Base-by-base conservation (phyloP, 257 asterid species). In the Ilex aquifolium region DNA sequence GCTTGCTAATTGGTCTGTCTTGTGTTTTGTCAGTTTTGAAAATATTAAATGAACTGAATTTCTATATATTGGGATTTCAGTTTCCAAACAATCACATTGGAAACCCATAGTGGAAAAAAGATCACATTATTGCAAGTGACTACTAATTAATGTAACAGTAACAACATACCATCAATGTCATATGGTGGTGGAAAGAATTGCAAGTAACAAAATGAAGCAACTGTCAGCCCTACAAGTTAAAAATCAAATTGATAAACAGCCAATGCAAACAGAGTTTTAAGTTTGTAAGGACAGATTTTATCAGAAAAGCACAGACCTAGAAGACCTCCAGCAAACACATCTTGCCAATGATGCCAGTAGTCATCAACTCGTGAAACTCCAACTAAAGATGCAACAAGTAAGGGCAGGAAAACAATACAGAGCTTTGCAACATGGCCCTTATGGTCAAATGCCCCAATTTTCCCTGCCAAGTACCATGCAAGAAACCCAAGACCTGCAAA, bases 161-260 rank as follows among this genome's bases (percentile, higher is more conserved):
- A 10, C 60, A 52, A 65, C 56, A 51, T 85, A 91, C 98, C 98
- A 57, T 86, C 96, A 53, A 73, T 57, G 63, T 83, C 87, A 62
- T 91, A 86, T 10, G 96, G 98, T 16, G 92, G 95, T 50, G 98
- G 98, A 52, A 88, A 91, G 73, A 91, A 86, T 64, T 91, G 98
- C 82, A 91, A 64, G 91, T 91, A 91, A 74, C 95, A 86, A 58
- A 88, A 77, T 66, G 95, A 84, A 67, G 98, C 95, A 57, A 91
- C 80, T 17, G 82, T 80, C 51, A 84, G 11, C 69, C 98, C 98
- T 91, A 91, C 85, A 73, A 51, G 50, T 52, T 51, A 31, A 73
- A 21, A 67, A 73, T 61, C 63, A 73, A 66, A 59, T 32, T 51
- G 56, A 42, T 63, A 27, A 44, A 1, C 27, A 53, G 31, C 11